Evolutionary conservation across 495 filamentous ascomycete genomes (phyloP), one percentile per base, ranked within the genome.

Genomic region (Eremomyces bilateralis): DNA sequence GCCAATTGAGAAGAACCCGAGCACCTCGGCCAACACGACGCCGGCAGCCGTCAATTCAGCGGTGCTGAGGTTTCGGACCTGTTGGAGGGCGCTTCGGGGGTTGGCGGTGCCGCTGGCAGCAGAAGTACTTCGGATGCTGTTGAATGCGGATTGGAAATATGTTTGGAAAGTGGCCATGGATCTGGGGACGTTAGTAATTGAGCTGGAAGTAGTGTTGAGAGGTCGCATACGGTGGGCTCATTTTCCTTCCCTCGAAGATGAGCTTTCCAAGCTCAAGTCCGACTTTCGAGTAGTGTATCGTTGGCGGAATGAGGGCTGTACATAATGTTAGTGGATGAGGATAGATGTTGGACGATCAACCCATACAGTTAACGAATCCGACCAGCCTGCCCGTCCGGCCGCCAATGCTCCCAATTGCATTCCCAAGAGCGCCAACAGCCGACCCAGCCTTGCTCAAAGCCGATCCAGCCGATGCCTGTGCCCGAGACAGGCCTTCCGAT

Each of bases 1-100:
- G 38, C 88, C 88, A 16, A 99, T 69, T 13, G 82, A 84, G 68
- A 95, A 99, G 67, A 99, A 95, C 35, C 88, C 88, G 38, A 99
- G 56, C 33, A 80, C 66, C 62, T 99, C 88, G 24, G 84, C 85
- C 25, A 58, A 49, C 39, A 92, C 55, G 35, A 99, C 76, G 50
- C 76, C 79, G 35, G 59, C 71, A 16, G 76, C 51, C 18, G 63
- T 64, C 36, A 82, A 41, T 53, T 91, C 70, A 50, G 70, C 61
- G 32, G 54, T 61, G 54, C 64, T 74, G 47, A 84, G 34, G 55
- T 73, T 79, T 48, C 80, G 68, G 41, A 77, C 50, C 38, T 62
- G 63, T 49, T 69, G 60, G 38, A 88, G 49, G 42, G 77, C 50
- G 46, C 48, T 45, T 51, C 57, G 40, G 36, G 67, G 60, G 16